phyloP scores from a whole-genome alignment of 2,329 filamentous ascomycete genomes.

The Calonectria henricotiae region DNA sequence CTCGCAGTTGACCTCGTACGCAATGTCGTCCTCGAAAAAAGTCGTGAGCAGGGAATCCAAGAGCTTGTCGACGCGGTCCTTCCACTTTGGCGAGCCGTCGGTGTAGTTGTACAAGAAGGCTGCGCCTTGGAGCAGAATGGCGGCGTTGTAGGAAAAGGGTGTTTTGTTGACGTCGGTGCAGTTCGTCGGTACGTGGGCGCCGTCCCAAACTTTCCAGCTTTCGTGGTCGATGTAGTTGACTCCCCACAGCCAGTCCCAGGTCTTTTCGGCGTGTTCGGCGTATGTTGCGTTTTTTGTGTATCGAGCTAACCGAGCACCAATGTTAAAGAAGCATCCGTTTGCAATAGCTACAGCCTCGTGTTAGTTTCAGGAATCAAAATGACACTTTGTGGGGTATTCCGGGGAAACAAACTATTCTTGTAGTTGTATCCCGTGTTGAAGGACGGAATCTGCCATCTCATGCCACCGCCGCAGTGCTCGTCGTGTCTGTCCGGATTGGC shows the following conservation, averaged over 20 bases:
- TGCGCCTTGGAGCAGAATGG: slow-evolving; percentile 71
- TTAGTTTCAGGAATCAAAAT: neutral
- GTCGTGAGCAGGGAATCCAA: slow-evolving; percentile 65
- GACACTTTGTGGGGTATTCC: too few species aligned
- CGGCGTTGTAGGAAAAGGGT: slow-evolving; percentile 76
- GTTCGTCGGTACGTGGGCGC: slow-evolving; percentile 67
- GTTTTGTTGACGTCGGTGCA: slow-evolving; percentile 71
- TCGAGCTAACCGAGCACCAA: slow-evolving; percentile 79
- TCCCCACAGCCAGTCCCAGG: slow-evolving; percentile 74
- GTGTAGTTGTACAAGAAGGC: slow-evolving; percentile 78
- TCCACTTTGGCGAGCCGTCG: slow-evolving; percentile 71
- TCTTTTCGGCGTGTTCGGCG: slow-evolving; percentile 74
- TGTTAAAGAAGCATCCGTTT: slow-evolving; percentile 76
- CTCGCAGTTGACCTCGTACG: slow-evolving; percentile 80
- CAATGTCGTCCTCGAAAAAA: slow-evolving; percentile 73
- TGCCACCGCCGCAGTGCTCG: slow-evolving; percentile 76
- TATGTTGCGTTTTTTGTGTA: slow-evolving; percentile 80
- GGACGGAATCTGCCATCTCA: slow-evolving; percentile 84
- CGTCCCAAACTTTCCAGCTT: slow-evolving; percentile 75
- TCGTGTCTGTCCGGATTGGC: slow-evolving; percentile 76
- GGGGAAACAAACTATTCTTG: slow-evolving; percentile 72
- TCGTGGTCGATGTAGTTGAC: slow-evolving; percentile 74
- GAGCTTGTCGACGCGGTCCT: slow-evolving; percentile 70
- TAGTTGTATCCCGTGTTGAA: slow-evolving; percentile 85
- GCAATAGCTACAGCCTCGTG: slow-evolving; percentile 65